These are phyloP conservation scores for Penicillium desertorum DNA, from an alignment of 495 filamentous ascomycete genomes.

Conservation along the genomic window DNA sequence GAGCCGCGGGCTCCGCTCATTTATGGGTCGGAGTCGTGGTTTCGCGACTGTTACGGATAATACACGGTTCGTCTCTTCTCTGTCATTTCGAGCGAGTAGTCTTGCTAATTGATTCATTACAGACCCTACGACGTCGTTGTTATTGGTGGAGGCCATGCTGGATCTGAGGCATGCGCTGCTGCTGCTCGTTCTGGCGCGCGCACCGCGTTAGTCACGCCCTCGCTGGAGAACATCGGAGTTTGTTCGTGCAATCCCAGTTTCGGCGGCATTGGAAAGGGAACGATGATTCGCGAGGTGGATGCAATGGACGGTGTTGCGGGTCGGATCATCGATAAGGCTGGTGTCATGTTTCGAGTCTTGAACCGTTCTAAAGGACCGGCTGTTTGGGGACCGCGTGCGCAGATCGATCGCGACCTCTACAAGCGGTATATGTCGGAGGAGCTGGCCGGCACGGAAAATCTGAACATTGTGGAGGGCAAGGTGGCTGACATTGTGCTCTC, in stretches of 20 bases:
- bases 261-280: slow-evolving; percentile 98
- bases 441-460: slow-evolving; percentile 68
- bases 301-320: slow-evolving; percentile 91
- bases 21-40: slow-evolving; percentile 27
- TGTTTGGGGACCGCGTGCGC: slow-evolving; percentile 94
- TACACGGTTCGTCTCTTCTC: slow-evolving; percentile 35
- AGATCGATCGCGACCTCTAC: slow-evolving; percentile 92
- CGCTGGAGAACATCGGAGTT: slow-evolving; percentile 82
- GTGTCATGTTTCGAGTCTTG: slow-evolving; percentile 84
- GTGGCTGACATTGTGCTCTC: slow-evolving; percentile 84
- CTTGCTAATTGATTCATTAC: slow-evolving; percentile 7
- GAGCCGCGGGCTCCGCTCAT: slow-evolving; percentile 30
- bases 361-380: slow-evolving; percentile 90
- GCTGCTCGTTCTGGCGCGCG: slow-evolving; percentile 86
- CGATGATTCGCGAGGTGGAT: slow-evolving; percentile 92
- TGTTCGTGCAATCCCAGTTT: slow-evolving; percentile 98
- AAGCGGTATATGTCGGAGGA: slow-evolving; percentile 90
- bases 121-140: slow-evolving; percentile 91
- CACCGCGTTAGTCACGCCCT: slow-evolving; percentile 87
- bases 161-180: slow-evolving; percentile 91
- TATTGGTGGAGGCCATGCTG: slow-evolving; percentile 94
- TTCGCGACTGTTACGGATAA: slow-evolving; percentile 51
- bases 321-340: slow-evolving; percentile 88
- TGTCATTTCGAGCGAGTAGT: neutral
- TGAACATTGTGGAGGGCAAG: slow-evolving; percentile 79